Base-by-base conservation (phyloP, 371 early-diverging fungal genomes). In the Ordospora pajunii region DNA sequence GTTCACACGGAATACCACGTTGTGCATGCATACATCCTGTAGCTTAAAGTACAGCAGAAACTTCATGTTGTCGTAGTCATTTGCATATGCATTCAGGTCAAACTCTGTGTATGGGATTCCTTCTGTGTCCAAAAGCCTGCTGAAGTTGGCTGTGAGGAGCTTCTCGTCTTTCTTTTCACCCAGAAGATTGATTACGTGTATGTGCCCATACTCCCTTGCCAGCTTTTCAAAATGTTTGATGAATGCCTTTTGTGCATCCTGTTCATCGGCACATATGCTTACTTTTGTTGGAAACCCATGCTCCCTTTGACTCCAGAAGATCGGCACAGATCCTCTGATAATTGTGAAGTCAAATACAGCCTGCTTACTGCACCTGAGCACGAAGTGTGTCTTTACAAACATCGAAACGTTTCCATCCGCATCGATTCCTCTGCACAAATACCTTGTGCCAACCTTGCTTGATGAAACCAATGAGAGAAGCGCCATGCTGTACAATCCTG, bases 111-210 rank as follows among this genome's bases (percentile, higher is more conserved):
- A 72, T 43, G 71, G 48, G 42, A 78, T 76, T 14, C 70, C 49
- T 17, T 74, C 66, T 42, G 70, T 23, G 8, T 14, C 19, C 1
- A 79, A 40, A n/a, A 75, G 12, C n/a, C 69, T 64, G 19, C 5
- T 58, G 46, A 76, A 82, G 40, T 22, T 22, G 37, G 50, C 10
- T 37, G 49, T 75, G 7, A 82, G 74, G 17, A 53, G 68, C 25
- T 62, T 51, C 50, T 82, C 82, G 44, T 73, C 27, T 51, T 69
- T 89, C 66, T 87, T 87, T 73, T 87, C 86, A 11, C 89, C 86
- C 11, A 97, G 81, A 40, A 97, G 84, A 78, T 93, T 93, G 48
- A 95, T 82, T 17, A 90, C 88, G 78, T 89, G 88, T 0, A 93
- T 87, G 0, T 87, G 81, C 5, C 87, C 86, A 78, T 93, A 96